These are phyloP conservation scores for Rhododendron ovatum DNA, from an alignment of 148 eudicot species.

Conservation along the genomic window DNA sequence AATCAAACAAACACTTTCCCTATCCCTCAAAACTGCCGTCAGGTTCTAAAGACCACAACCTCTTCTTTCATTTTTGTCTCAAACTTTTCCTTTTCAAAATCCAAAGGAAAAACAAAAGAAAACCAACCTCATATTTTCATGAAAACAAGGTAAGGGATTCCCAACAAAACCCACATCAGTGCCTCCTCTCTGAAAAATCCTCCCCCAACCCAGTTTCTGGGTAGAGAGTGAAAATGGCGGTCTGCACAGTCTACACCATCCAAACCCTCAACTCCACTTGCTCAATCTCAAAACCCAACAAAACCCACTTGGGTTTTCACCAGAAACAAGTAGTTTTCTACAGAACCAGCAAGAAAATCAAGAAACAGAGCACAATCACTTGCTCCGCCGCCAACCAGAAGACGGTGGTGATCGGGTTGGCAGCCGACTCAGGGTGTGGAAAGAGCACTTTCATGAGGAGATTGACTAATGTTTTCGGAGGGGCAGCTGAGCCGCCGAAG, in stretches of 20 bases:
- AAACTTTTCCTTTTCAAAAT: neutral
- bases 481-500: slow-evolving; percentile 86
- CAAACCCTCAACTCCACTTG: slow-evolving; percentile 46
- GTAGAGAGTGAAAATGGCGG: slow-evolving; percentile 55
- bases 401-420: slow-evolving; percentile 83
- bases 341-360: slow-evolving; percentile 25
- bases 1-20: slow-evolving; percentile 14
- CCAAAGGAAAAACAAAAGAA: slow-evolving; percentile 3
- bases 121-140: slow-evolving; percentile 23
- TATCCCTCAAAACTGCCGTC: slow-evolving; percentile 24
- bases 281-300: slow-evolving; percentile 45
- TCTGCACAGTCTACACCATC: slow-evolving; percentile 63
- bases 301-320: slow-evolving; percentile 63
- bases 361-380: slow-evolving; percentile 25
- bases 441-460: slow-evolving; percentile 98
- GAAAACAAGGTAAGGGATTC: slow-evolving; percentile 9
- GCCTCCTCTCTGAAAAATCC: slow-evolving; percentile 17
- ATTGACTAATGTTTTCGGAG: slow-evolving; percentile 90
- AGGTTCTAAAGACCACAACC: slow-evolving; percentile 17
- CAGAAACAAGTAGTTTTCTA: slow-evolving; percentile 57
- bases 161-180: neutral
- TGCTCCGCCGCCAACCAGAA: slow-evolving; percentile 47
- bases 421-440: slow-evolving; percentile 97
- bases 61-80: neutral
- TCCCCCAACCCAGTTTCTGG: neutral